Evolutionary conservation across 2,329 filamentous ascomycete species (phyloP).

Genomic region (Xylariomycetidae sp.): DNA sequence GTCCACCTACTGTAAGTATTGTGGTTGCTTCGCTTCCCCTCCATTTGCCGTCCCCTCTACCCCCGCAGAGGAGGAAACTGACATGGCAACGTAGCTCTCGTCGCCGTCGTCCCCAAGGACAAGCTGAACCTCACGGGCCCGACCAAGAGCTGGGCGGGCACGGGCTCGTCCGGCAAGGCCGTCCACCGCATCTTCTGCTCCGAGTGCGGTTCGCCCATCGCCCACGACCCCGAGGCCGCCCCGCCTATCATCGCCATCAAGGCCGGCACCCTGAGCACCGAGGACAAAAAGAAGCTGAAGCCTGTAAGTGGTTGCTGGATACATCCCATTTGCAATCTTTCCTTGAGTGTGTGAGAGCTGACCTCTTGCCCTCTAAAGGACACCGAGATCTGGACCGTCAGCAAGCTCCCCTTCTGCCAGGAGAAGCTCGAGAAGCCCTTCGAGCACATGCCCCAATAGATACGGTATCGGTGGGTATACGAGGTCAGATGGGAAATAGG

Average conservation of each 20-base stretch:
- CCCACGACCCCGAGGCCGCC: conserved; percentile 65
- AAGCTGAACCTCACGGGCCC: conserved; percentile 58
- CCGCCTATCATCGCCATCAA: conserved; percentile 64
- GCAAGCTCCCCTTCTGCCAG: conserved; percentile 65
- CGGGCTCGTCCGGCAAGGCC: conserved; percentile 53
- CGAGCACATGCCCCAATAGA: conserved; percentile 49
- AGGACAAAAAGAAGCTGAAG: conserved; percentile 63
- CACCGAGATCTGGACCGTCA: conserved; percentile 63
- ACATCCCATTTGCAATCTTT: no score
- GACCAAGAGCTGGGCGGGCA: conserved; percentile 57
- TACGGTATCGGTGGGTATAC: conserved; percentile 1
- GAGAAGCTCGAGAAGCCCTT: conserved; percentile 59
- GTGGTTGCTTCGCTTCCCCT: background rate
- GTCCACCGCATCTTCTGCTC: conserved; percentile 66
- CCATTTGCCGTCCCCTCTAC: conserved; percentile 2
- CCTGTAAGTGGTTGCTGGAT: conserved; percentile 52
- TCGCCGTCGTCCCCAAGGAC: conserved; percentile 60
- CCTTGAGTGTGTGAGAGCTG: no score
- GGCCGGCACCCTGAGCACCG: conserved; percentile 56
- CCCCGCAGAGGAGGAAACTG: conserved; percentile 3
- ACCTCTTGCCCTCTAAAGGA: conserved; percentile 39
- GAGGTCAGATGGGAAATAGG: background rate
- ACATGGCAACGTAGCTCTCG: conserved; percentile 44
- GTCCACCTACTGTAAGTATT: conserved; percentile 60
- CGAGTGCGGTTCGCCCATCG: conserved; percentile 64